These are phyloP conservation scores for Zanthoxylum bungeanum DNA, from an alignment of 345 rosid species.

Conservation along the genomic window DNA sequence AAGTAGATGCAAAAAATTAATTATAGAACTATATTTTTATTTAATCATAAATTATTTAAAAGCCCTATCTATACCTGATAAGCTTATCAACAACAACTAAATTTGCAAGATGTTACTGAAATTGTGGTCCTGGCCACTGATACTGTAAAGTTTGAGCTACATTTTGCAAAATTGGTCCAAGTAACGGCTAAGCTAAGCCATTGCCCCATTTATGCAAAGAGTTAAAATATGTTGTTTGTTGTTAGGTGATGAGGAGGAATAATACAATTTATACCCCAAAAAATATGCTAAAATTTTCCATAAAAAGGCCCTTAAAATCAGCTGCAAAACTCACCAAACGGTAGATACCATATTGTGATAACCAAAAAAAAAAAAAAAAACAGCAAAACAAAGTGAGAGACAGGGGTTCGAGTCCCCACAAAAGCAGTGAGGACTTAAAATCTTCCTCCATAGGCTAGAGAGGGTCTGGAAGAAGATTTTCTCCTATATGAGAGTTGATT, in stretches of 20 bases:
- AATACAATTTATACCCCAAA: not conserved
- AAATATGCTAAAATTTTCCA: not conserved
- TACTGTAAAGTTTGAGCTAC: not conserved
- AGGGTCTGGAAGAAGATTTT: too few relatives aligned
- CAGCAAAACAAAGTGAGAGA: too few relatives aligned
- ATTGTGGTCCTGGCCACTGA: slow-evolving; percentile 3
- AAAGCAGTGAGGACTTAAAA: too few relatives aligned
- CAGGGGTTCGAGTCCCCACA: too few relatives aligned
- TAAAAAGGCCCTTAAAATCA: not conserved
- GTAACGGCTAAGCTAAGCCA: slow-evolving; percentile 21
- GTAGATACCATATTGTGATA: slow-evolving; percentile 8
- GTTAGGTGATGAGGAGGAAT: slow-evolving; percentile 5
- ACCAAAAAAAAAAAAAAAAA: slow-evolving; percentile 12
- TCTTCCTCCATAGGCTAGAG: too few relatives aligned
- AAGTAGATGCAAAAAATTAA: too few relatives aligned
- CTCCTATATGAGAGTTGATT: too few relatives aligned
- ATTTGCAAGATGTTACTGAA: not conserved
- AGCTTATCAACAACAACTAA: not conserved
- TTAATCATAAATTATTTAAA: too few relatives aligned
- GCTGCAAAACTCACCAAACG: slow-evolving; percentile 23
- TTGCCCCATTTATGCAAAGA: not conserved
- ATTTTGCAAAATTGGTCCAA: not conserved
- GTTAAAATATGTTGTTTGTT: not conserved
- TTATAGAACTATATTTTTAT: not conserved
- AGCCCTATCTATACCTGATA: not conserved